Evolutionary conservation across 2,329 filamentous ascomycete genomes (phyloP), one percentile per base, ranked within the genome.

Genomic region (Arthrobotrys sinensis): DNA sequence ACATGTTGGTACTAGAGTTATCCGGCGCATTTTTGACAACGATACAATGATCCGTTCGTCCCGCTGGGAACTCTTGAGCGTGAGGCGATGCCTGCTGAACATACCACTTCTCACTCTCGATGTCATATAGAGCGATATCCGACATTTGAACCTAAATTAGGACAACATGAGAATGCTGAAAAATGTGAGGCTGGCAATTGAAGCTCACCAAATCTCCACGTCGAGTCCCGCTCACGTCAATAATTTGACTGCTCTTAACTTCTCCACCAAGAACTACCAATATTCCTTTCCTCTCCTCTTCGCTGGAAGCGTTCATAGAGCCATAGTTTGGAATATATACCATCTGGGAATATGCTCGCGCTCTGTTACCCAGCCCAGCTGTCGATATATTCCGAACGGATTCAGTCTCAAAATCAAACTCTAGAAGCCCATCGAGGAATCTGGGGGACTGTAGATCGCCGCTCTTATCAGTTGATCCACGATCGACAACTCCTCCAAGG

Each of bases 401-500:
- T 48, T 77, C 73, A 5, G 66, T 77, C 6, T 62, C 66, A 24
- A 77, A 71, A 28, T 77, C 73, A n/a, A 77, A 77, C 50, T 77
- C 73, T 6, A 77, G 52, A 40, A 77, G 14, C 0, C 73, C 73
- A 24, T 77, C 73, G 6, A 77, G 28, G 36, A 77, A 77, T 14
- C 73, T 60, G 11, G 73, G 73, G 3, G 73, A 50, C n/a, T 62
- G 60, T 11, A 77, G 21, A 19, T 77, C 67, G 32, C 73, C 62
- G 14, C 34, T 71, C 21, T 4, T 43, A 21, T 77, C 73, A 4
- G 73, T 77, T 34, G 73, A 77, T 19, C 73, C 73, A 12, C 50
- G 48, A 40, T 77, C 73, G 4, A 77, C 14, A 21, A 77, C 36
- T 1, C 73, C 73, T 40, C 73, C 73, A 2, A 77, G 46, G 40